These are phyloP conservation scores for Myxozyma monticola DNA, from an alignment of 805 yeast genomes.

Conservation along the genomic window DNA sequence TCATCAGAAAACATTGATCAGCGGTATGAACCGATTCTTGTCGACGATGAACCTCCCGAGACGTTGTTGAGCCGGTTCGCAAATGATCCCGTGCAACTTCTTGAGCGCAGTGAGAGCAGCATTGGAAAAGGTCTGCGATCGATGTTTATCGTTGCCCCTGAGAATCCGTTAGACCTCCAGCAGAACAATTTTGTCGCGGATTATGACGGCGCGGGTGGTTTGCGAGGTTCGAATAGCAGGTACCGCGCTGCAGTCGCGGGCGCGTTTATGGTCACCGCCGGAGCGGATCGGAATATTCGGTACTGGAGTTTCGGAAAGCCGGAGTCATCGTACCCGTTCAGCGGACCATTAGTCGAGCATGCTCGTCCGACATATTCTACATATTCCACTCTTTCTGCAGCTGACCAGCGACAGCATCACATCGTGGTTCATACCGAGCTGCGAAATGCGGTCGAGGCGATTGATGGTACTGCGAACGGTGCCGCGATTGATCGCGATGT, in stretches of 20 bases:
- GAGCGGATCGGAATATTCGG: conserved; percentile 38
- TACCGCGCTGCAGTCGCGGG: conserved; percentile 8
- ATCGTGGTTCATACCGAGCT: conserved; percentile 14
- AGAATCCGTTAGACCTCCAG: conserved; percentile 9
- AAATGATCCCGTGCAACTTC: conserved; percentile 21
- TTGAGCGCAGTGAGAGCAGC: conserved; percentile 22
- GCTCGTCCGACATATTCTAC: conserved; percentile 15
- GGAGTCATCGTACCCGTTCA: conserved; percentile 37
- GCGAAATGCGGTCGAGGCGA: conserved; percentile 25
- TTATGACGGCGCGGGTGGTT: not conserved
- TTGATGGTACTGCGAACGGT: conserved; percentile 37
- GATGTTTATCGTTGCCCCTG: conserved; percentile 27
- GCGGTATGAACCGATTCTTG: conserved; percentile 30
- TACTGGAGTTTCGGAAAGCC: conserved; percentile 42
- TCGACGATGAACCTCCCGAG: conserved; percentile 31
- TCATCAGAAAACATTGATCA: conserved; percentile 11
- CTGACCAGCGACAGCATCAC: not conserved
- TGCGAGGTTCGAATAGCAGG: not conserved
- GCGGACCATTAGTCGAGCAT: conserved; percentile 37
- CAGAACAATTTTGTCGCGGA: conserved; percentile 13
- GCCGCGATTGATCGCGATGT: conserved; percentile 39
- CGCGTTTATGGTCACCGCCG: conserved; percentile 37
- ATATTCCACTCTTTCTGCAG: not conserved
- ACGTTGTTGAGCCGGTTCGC: conserved; percentile 33
- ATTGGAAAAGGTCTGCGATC: conserved; percentile 26